Evolutionary conservation across 805 yeast genomes (phyloP), one percentile per base, ranked within the genome.

Genomic region (Ogataea nakhonphanomensis): DNA sequence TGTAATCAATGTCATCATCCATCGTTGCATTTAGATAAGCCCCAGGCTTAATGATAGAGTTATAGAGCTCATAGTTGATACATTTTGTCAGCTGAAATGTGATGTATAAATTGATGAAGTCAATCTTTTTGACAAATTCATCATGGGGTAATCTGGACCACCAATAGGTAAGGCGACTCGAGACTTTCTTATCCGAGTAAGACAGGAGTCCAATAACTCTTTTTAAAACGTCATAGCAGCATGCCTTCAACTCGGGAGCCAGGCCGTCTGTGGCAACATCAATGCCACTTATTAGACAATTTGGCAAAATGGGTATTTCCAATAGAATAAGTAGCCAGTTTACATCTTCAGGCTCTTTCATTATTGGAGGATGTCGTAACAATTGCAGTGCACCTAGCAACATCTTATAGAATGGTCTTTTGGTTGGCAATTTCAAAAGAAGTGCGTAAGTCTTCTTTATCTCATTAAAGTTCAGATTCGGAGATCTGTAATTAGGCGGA

Each of bases 71-170:
- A 35, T 53, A 59, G 53, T 58, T 72, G 47, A 72, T 66, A 39
- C 76, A 67, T 43, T 78, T 69, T 29, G 79, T 74, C 39, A 90
- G 65, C 32, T 86, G 87, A 54, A 84, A 87, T 0, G 95, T 83
- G 26, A 89, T 73, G 61, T 84, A 88, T 15, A 87, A 67, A 53
- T 89, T 90, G 35, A 86, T 52, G 24, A 84, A 64, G 28, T 87
- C 87, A 0, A 88, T 73, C 49, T 81, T 79, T 2, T 59, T 53
- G 8, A 59, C 57, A 47, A 84, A 82, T 7, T 65, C 69, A 0
- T 58, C 60, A 0, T 49, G 40, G 0, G 79, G 62, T 12, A 69
- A 53, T 32, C 70, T 65, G 3, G 78, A 65, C 54, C 79, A 69
- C 82, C 85, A 62, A 43, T 73, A 70, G 2, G 76, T 69, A 21